Evolutionary conservation across 2,329 filamentous ascomycete species (phyloP), one percentile per base, ranked within the genome.

Genomic region (Ophiocordyceps polyrhachis-furcata): DNA sequence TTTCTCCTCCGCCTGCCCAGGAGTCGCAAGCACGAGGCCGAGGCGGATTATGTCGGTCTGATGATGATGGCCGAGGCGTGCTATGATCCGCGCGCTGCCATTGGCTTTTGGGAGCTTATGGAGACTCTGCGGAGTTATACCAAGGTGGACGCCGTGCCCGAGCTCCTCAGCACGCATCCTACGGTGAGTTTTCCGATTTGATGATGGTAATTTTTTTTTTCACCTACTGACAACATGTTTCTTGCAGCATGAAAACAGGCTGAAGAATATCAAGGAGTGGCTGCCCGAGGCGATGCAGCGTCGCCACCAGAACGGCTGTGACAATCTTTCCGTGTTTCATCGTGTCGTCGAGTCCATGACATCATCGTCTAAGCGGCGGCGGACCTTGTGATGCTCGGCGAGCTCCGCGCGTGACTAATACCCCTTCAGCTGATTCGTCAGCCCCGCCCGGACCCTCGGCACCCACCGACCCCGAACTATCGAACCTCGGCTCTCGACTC

Each of bases 31-130:
- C 82, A 87, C 62, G 83, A 83, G 66, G 75, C 69, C 43, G 83
- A 89, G 63, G 83, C 83, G 0, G 83, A 89, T 55, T 84, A 83
- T 53, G 85, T 88, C 42, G 83, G 83, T 0, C 60, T 88, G 31
- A 76, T 88, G 71, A 82, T 88, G 71, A 88, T 88, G 81, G 76
- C 82, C 0, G 75, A 84, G 62, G 80, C 79, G 23, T 88, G 83
- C 62, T 88, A 82, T 56, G 70, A 85, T 49, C 83, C 83, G 1
- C 62, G 69, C 13, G 74, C 76, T 48, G 82, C 83, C 0, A 65
- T 81, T 40, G 66, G 65, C 0, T 74, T 88, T 47, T 85, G 77
- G 79, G 60, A 69, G 56, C 62, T 77, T 43, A 83, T 85, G 77
- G 75, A 81, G 49, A 56, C 58, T 37, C 56, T 62, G 3, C 65